A percentile compares a stretch with the other conserved stretches of the same genome.
These are phyloP conservation scores for Anisodus acutangulus DNA, from an alignment of 257 asterid genomes.

Conservation along the genomic window DNA sequence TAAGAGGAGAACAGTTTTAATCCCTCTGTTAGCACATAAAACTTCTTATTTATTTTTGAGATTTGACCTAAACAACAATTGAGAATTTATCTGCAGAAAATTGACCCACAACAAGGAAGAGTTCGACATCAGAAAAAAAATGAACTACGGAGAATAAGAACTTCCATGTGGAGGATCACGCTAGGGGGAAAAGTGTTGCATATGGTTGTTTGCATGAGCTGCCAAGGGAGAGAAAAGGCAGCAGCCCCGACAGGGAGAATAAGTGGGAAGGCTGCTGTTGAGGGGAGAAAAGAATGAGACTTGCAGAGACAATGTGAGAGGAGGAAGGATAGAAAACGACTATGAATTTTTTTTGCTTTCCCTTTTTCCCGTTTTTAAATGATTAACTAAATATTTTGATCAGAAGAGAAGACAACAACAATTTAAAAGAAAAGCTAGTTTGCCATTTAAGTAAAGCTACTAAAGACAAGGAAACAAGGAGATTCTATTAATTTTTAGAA, in stretches of 20 bases:
- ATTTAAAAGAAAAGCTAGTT: not conserved
- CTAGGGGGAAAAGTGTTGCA: not conserved
- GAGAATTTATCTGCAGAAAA: not conserved
- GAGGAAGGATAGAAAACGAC: slow-evolving; percentile 1
- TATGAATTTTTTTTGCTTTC: not conserved
- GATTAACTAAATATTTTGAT: not conserved
- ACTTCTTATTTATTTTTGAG: not conserved
- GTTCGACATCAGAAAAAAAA: not conserved
- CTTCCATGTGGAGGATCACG: not conserved
- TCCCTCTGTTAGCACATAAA: slow-evolving; percentile 12
- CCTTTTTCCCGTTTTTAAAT: not conserved
- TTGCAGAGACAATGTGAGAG: not conserved
- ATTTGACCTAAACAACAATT: slow-evolving; percentile 4
- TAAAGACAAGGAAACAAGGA: not conserved
- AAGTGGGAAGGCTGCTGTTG: slow-evolving; percentile 12
- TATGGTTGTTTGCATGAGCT: slow-evolving; percentile 17
- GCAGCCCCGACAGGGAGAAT: not conserved
- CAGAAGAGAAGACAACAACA: not conserved
- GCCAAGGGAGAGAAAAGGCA: not conserved
- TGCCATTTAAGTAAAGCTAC: not conserved
- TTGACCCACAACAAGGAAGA: not conserved
- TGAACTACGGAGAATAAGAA: not conserved
- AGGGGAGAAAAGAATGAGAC: not conserved
- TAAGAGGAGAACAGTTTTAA: slow-evolving; percentile 1
- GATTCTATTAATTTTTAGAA: slow-evolving; percentile 8